Conservation (phyloP, 1,284 basidiomycete species). For the Golubevia pallescens region DNA sequence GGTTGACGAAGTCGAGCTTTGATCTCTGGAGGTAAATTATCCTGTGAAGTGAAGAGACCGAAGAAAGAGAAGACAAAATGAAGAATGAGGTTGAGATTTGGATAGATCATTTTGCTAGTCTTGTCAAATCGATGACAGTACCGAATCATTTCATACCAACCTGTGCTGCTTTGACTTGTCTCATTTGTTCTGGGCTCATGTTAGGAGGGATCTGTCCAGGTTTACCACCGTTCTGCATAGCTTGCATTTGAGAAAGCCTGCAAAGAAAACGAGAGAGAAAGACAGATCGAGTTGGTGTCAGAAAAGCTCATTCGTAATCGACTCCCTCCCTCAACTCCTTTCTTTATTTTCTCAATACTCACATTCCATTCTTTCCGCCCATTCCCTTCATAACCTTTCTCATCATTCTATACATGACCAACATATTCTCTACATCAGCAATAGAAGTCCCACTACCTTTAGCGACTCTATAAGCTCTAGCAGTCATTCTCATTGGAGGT, state of each 20-base stretch:
- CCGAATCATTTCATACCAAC: too few species aligned
- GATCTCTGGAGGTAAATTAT: conserved; percentile 56
- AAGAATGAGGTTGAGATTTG: too few species aligned
- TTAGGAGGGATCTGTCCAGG: conserved; percentile 52
- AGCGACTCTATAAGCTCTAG: conserved; percentile 73
- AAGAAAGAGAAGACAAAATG: too few species aligned
- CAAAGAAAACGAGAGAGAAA: background rate
- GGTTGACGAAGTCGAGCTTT: conserved; percentile 62
- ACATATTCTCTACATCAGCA: conserved; percentile 91
- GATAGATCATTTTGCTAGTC: too few species aligned
- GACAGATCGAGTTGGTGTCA: background rate
- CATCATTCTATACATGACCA: conserved; percentile 97
- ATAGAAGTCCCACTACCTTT: conserved; percentile 94
- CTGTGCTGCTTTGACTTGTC: conserved; percentile 26
- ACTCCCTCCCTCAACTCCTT: conserved; percentile 34
- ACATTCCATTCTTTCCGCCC: conserved; percentile 84
- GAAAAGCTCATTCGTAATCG: background rate
- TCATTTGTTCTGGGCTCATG: conserved; percentile 52
- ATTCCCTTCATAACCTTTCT: conserved; percentile 95
- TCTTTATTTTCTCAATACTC: conserved; percentile 27
- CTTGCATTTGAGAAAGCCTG: conserved; percentile 1
- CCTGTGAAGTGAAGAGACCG: conserved; percentile 22
- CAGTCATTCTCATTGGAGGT: conserved; percentile 43
- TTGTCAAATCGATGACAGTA: too few species aligned
- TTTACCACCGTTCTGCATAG: background rate